phyloP scores from a whole-genome alignment of 805 yeast species.

The Candida chilensis region DNA sequence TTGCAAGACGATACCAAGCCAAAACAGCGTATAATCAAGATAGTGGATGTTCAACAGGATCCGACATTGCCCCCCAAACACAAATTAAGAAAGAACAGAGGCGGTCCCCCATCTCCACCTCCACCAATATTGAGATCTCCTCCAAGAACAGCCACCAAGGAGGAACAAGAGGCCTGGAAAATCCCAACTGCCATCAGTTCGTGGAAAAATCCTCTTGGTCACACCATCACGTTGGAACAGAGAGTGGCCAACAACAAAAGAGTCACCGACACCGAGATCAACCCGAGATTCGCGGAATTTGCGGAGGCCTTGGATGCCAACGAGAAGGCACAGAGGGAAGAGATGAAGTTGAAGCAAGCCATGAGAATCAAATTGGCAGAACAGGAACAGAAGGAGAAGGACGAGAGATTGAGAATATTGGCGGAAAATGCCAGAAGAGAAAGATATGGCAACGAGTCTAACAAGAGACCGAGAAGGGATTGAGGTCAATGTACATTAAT shows the following conservation, averaged over 20 bases:
- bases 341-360: constrained; percentile 39
- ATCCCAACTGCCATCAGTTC: constrained; percentile 90
- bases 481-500: constrained; percentile 6
- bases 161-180: constrained; percentile 73
- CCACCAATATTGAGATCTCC: constrained; percentile 65
- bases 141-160: constrained; percentile 41
- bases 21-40: constrained; percentile 41
- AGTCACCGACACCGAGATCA: constrained; percentile 27
- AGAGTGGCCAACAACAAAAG: constrained; percentile 49
- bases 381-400: constrained; percentile 37
- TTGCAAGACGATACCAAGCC: no score
- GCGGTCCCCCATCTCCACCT: constrained; percentile 51
- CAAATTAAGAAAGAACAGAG: constrained; percentile 65
- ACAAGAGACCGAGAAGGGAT: constrained; percentile 2
- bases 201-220: constrained; percentile 94
- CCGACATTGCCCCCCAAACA: constrained; percentile 82
- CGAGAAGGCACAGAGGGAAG: constrained; percentile 49
- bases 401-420: constrained; percentile 37
- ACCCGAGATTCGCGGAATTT: constrained; percentile 51
- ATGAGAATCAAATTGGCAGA: constrained; percentile 40
- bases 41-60: constrained; percentile 62
- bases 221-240: constrained; percentile 72
- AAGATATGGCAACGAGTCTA: constrained; percentile 8
- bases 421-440: constrained; percentile 40
- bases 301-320: constrained; percentile 69